A percentile compares a stretch with the other conserved stretches of the same genome.
Conservation (phyloP, 164 flowering plant species). For the Houttuynia cordata region DNA sequence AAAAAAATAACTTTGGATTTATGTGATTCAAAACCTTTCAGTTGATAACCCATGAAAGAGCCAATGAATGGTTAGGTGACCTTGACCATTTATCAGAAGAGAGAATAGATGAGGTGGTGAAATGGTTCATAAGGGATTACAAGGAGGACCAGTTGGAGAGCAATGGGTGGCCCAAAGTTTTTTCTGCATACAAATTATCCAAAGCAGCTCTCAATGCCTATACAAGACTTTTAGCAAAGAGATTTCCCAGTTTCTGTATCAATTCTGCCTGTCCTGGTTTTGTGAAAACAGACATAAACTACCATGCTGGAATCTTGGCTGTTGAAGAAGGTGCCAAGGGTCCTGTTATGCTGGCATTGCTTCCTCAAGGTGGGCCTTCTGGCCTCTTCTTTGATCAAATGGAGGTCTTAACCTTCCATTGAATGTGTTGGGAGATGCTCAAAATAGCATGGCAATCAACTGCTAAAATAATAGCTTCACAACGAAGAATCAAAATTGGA, state of each 20-base stretch:
- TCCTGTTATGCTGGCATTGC: constrained; percentile 28
- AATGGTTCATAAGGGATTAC: constrained; percentile 20
- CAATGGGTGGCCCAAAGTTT: constrained; percentile 25
- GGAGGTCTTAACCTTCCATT: constrained; percentile 7
- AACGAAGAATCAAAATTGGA: too few species aligned
- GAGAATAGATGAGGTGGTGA: constrained; percentile 26
- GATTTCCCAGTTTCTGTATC: constrained; percentile 19
- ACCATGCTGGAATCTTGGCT: constrained; percentile 14
- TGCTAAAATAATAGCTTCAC: too few species aligned
- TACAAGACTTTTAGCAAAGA: constrained; percentile 34
- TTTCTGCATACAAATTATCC: constrained; percentile 28
- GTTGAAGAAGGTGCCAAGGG: constrained; percentile 34
- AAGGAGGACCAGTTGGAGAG: constrained; percentile 17
- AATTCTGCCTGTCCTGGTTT: constrained; percentile 35
- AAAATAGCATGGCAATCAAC: too few species aligned
- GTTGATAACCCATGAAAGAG: constrained; percentile 3
- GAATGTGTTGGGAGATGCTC: too few species aligned
- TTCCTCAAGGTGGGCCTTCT: constrained; percentile 29
- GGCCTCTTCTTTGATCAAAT: constrained; percentile 25
- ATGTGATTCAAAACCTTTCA: background rate
- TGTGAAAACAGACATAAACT: constrained; percentile 27
- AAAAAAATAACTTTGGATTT: background rate
- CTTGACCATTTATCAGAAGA: constrained; percentile 21
- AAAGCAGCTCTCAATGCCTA: constrained; percentile 39
- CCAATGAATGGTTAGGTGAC: background rate